A percentile compares a stretch with the other conserved stretches of the same genome.
Evolutionary conservation across 768 basidiomycete species (phyloP).

Genomic region (Tylopilus sp.): DNA sequence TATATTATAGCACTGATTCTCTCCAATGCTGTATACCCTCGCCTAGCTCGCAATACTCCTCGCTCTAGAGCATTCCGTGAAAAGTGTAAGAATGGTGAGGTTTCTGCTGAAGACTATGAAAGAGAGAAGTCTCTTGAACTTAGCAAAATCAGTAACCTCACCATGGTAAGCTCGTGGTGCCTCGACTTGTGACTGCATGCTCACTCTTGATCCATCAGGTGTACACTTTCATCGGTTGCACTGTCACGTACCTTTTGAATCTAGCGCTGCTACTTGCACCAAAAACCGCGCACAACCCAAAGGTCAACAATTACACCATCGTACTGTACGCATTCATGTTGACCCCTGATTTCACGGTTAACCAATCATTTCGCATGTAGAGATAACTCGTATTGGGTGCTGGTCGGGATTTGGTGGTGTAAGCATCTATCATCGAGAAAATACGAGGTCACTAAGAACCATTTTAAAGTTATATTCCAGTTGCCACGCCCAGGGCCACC

Average conservation of each 20-base stretch:
- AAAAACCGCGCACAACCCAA: conserved; percentile 41
- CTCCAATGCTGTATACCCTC: conserved; percentile 74
- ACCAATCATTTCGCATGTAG: conserved; percentile 30
- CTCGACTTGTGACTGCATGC: neutral
- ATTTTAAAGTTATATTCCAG: conserved; percentile 75
- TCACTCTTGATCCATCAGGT: conserved; percentile 37
- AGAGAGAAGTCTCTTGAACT: conserved; percentile 76
- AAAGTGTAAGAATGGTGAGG: conserved; percentile 57
- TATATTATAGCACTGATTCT: conserved; percentile 83
- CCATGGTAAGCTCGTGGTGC: conserved; percentile 49
- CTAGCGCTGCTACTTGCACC: conserved; percentile 67
- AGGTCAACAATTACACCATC: conserved; percentile 72
- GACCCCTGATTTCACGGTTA: too few species aligned
- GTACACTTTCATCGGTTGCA: conserved; percentile 76
- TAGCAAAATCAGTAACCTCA: conserved; percentile 82
- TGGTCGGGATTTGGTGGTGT: conserved; percentile 90
- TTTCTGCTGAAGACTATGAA: conserved; percentile 62
- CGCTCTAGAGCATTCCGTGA: conserved; percentile 54
- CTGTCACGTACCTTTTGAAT: conserved; percentile 61
- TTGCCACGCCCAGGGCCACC: conserved; percentile 77
- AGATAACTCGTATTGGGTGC: conserved; percentile 72
- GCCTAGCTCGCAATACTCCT: conserved; percentile 73
- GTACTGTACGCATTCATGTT: conserved; percentile 55
- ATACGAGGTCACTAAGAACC: neutral
- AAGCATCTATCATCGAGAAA: conserved; percentile 22